phyloP scores from a whole-genome alignment of 2,329 filamentous ascomycete species.

The Neocatenulostroma microsporum region DNA sequence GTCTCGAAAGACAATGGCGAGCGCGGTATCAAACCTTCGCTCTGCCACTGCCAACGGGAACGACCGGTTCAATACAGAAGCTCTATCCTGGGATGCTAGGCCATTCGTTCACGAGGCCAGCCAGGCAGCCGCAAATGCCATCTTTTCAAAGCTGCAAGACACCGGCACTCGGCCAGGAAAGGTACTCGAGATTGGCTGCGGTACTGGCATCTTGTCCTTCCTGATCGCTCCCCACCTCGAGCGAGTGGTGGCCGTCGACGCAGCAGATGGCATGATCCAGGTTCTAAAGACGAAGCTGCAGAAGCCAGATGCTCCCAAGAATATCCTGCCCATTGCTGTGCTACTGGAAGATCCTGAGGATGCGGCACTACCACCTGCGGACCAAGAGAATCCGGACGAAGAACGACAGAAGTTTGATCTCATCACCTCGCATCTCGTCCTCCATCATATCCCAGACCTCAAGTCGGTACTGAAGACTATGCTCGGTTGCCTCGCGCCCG shows the following conservation, averaged over 20 bases:
- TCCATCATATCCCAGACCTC: conserved; percentile 21
- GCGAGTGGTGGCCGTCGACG: conserved; percentile 19
- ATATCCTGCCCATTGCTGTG: conserved; percentile 18
- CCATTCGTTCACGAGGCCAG: conserved; percentile 21
- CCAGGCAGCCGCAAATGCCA: conserved; percentile 14
- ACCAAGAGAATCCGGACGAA: conserved; percentile 5
- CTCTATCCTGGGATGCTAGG: conserved; percentile 18
- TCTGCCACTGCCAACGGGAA: conserved; percentile 10
- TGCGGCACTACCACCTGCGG: conserved; percentile 10
- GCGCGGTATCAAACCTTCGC: conserved; percentile 18
- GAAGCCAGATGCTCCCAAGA: conserved; percentile 12
- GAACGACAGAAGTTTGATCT: conserved; percentile 19
- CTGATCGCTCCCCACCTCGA: conserved; percentile 15
- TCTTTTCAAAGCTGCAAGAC: conserved; percentile 8
- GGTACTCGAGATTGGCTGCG: conserved; percentile 22
- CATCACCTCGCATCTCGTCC: conserved; percentile 21
- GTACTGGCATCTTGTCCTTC: conserved; percentile 20
- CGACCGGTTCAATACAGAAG: conserved; percentile 20
- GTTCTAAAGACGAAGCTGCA: conserved; percentile 17
- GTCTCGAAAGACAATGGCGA: conserved; percentile 20
- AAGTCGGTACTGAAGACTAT: conserved; percentile 18
- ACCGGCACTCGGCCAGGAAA: conserved; percentile 3
- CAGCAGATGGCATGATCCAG: conserved; percentile 22
- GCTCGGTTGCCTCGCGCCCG: conserved; percentile 16
- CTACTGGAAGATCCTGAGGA: conserved; percentile 21